These are phyloP conservation scores for Phanerochaete carnosa DNA, from an alignment of 768 basidiomycete species.

Conservation along the genomic window DNA sequence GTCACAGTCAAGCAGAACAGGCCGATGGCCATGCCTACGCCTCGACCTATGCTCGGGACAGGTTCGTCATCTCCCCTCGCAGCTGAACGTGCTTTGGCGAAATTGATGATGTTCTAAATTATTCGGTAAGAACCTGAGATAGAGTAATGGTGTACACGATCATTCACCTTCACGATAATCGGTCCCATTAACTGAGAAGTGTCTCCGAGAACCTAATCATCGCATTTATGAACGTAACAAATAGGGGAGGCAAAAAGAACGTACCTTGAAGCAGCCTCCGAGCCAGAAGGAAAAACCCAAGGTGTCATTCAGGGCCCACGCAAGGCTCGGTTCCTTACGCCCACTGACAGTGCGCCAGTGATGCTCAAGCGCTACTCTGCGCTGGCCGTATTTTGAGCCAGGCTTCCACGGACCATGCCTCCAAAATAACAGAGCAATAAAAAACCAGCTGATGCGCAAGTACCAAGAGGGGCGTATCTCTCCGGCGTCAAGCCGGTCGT, in stretches of 20 bases:
- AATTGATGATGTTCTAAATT: slow-evolving; percentile 56
- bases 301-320: slow-evolving; percentile 59
- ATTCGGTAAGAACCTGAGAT: not conserved
- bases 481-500: slow-evolving; percentile 43
- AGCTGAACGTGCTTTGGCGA: slow-evolving; percentile 45
- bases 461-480: slow-evolving; percentile 38
- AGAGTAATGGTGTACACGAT: not conserved
- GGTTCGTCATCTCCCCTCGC: slow-evolving; percentile 33
- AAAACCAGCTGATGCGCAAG: slow-evolving; percentile 39
- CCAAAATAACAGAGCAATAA: slow-evolving; percentile 19
- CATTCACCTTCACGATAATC: slow-evolving; percentile 50
- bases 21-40: slow-evolving; percentile 57
- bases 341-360: slow-evolving; percentile 46
- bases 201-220: slow-evolving; percentile 52
- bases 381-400: slow-evolving; percentile 18
- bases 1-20: slow-evolving; percentile 47
- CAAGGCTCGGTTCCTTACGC: slow-evolving; percentile 46
- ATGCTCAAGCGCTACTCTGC: slow-evolving; percentile 31
- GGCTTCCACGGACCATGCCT: not conserved
- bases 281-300: slow-evolving; percentile 60
- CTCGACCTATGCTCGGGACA: slow-evolving; percentile 44
- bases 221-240: not conserved
- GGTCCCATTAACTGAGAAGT: slow-evolving; percentile 61
- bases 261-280: slow-evolving; percentile 59
- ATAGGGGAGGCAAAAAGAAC: not conserved